Conservation (phyloP, 2,329 filamentous ascomycete species). For the Zymoseptoria brevis region DNA sequence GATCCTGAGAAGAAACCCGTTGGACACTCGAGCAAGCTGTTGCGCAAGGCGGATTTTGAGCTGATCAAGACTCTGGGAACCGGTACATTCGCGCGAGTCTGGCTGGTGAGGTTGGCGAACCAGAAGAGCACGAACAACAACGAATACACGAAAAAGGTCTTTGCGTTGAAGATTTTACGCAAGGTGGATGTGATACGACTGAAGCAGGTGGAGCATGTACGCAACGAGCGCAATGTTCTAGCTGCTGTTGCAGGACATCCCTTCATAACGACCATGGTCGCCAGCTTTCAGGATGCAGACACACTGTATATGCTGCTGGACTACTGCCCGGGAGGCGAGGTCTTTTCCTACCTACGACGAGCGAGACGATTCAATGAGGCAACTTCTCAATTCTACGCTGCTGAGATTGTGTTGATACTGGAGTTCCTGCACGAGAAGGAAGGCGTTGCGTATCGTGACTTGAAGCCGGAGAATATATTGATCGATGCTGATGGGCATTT, state of each 20-base stretch:
- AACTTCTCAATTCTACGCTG: slow-evolving; percentile 72
- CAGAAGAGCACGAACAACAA: slow-evolving; percentile 28
- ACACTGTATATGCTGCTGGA: slow-evolving; percentile 77
- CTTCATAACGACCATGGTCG: slow-evolving; percentile 72
- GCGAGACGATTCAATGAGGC: slow-evolving; percentile 71
- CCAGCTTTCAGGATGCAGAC: slow-evolving; percentile 71
- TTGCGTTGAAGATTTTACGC: slow-evolving; percentile 71
- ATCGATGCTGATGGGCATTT: slow-evolving; percentile 71
- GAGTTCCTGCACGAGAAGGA: slow-evolving; percentile 74
- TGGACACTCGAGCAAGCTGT: slow-evolving; percentile 39
- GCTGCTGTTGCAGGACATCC: slow-evolving; percentile 70
- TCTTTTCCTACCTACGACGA: slow-evolving; percentile 74
- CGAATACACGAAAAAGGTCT: slow-evolving; percentile 57
- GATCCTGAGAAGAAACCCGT: slow-evolving; percentile 39
- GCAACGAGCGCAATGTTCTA: slow-evolving; percentile 72
- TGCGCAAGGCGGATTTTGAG: slow-evolving; percentile 56
- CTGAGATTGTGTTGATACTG: slow-evolving; percentile 74
- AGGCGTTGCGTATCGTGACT: slow-evolving; percentile 71
- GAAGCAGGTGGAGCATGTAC: slow-evolving; percentile 81
- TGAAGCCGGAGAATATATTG: slow-evolving; percentile 77
- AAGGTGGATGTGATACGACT: slow-evolving; percentile 63
- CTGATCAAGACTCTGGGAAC: slow-evolving; percentile 70
- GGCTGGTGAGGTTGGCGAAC: slow-evolving; percentile 61
- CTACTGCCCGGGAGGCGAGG: slow-evolving; percentile 75
- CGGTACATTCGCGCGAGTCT: slow-evolving; percentile 71